Base-by-base conservation (phyloP, 768 basidiomycete species). In the Macrolepiota fuliginosa region DNA sequence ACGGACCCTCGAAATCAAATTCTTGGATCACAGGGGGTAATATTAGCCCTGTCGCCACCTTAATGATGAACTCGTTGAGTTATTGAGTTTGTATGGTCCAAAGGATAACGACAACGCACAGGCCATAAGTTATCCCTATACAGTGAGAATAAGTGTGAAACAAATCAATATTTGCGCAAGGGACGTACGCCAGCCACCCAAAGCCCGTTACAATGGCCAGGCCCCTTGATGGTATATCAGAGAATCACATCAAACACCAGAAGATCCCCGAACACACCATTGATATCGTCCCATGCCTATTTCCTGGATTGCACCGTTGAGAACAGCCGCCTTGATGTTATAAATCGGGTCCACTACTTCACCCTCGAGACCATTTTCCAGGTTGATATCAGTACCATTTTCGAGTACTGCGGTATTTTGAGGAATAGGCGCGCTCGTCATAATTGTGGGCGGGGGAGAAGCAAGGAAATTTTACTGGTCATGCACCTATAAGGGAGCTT, bases 21-120 rank as follows among this genome's bases (percentile, higher is more conserved):
- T 92, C 90, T 60, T 82, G 80, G 25, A 86, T 74, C 12, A 88
- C 84, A 1, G 87, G 83, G 0, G 79, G 75, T 6, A 90, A 74
- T 51, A 90, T 89, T 0, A 91, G 62, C 2, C 69, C 70, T 3
- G 71, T 72, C 0, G 69, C 71, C 24, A 73, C 66, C 73, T 73
- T 17, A 27, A 40, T 27, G 36, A 25, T 9, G 42, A 19, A 45
- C 2, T 45, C 42, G 7, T 32, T 32, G 29, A 32, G 29, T 32
- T 45, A 7, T 17, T 45, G 42, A 45, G 7, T 24, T 10, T 11
- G 11, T 55, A 12, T 9, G 13, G 57, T 17, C 62, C n/a, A 29
- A 11, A 22, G 39, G 24, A 35, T 25, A 40, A n/a, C 12, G 10
- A 12, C 2, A 37, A 46, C 68, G 42, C 32, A 72, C 72, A 0